These are phyloP conservation scores for Pseudozyma pruni DNA, from an alignment of 1,284 basidiomycete genomes.

Conservation along the genomic window DNA sequence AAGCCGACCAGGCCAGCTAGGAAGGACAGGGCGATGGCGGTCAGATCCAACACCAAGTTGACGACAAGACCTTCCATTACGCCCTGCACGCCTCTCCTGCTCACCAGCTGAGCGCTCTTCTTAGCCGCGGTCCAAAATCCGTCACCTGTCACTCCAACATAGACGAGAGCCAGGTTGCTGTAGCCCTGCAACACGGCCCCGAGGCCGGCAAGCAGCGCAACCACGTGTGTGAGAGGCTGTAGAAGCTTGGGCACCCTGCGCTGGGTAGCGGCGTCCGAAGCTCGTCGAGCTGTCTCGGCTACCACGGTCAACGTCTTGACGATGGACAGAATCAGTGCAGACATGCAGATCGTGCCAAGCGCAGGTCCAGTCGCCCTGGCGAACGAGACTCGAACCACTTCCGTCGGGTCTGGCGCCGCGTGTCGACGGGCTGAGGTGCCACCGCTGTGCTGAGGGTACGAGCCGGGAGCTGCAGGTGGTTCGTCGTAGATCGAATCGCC, in stretches of 20 bases:
- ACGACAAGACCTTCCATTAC: constrained; percentile 73
- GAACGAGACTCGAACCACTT: constrained; percentile 80
- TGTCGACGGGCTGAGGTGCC: constrained; percentile 8
- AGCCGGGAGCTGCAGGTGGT: constrained; percentile 27
- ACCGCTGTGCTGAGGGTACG: constrained; percentile 18
- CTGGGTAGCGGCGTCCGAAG: constrained; percentile 41
- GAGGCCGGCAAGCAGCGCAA: constrained; percentile 77
- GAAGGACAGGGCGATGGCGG: constrained; percentile 79
- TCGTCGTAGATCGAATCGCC: constrained; percentile 48
- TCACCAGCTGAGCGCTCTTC: constrained; percentile 74
- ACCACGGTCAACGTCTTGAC: constrained; percentile 71
- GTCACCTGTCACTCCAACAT: constrained; percentile 85
- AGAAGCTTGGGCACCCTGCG: constrained; percentile 62
- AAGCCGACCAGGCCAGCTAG: constrained; percentile 85
- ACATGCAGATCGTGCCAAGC: constrained; percentile 80
- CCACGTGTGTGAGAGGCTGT: constrained; percentile 70
- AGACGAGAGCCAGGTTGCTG: constrained; percentile 83
- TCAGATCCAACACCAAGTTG: constrained; percentile 74
- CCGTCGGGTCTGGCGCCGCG: constrained; percentile 62
- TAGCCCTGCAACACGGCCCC: constrained; percentile 50
- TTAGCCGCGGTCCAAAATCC: constrained; percentile 82
- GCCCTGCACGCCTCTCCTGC: constrained; percentile 68
- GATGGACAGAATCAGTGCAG: constrained; percentile 79
- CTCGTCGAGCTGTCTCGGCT: constrained; percentile 71
- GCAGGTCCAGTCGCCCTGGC: constrained; percentile 82